These are phyloP conservation scores for Fusarium foetens DNA, from an alignment of 2,329 filamentous ascomycete species.

Conservation along the genomic window DNA sequence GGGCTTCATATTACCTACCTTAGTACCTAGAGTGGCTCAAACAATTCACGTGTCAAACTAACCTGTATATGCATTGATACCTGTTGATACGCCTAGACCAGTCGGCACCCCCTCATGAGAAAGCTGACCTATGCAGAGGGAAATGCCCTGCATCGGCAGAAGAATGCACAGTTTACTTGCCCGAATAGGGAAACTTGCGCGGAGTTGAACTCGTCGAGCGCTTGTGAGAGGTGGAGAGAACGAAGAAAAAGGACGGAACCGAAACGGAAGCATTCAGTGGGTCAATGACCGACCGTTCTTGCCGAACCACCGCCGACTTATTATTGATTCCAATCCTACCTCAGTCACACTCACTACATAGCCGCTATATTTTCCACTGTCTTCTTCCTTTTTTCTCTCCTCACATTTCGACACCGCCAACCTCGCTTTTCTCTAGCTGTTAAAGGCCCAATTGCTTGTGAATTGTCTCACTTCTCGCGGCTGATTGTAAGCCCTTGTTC, in stretches of 20 bases:
- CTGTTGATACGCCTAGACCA: background rate
- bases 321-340: slow-evolving; percentile 4
- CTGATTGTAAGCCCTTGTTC: slow-evolving; percentile 27
- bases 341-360: slow-evolving; percentile 9
- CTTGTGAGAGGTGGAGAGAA: background rate
- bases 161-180: slow-evolving; percentile 29
- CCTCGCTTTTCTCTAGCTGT: background rate
- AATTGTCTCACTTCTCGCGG: slow-evolving; percentile 22
- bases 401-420: background rate
- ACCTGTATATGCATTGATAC: background rate
- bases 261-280: slow-evolving; percentile 40
- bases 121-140: background rate
- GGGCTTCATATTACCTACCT: background rate
- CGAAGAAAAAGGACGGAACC: slow-evolving; percentile 32
- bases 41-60: slow-evolving; percentile 19
- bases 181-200: slow-evolving; percentile 26
- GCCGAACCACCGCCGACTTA: slow-evolving; percentile 39
- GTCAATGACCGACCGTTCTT: slow-evolving; percentile 38
- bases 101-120: slow-evolving; percentile 1
- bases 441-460: slow-evolving; percentile 28
- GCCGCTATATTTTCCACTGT: slow-evolving; percentile 24
- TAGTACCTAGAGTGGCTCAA: background rate
- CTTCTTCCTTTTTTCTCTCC: background rate
- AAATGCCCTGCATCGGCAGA: slow-evolving; percentile 7
- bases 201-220: slow-evolving; percentile 14